Base-by-base conservation (phyloP, 2,329 filamentous ascomycete species). In the Allantophomopsis cytisporea region DNA sequence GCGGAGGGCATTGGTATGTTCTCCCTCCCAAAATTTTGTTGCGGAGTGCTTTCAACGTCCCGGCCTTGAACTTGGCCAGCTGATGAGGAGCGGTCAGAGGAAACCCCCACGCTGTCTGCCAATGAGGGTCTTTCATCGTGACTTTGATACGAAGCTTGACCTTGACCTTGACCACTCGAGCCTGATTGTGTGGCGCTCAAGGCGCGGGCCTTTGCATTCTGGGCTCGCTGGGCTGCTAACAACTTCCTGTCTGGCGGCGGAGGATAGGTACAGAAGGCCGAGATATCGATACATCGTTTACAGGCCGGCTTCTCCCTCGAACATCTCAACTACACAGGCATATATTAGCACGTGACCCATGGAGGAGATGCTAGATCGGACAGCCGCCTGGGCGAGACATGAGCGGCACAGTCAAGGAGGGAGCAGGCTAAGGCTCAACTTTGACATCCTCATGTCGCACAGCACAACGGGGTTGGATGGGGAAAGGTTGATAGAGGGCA, bases 171-270 rank as follows among this genome's bases (percentile, higher is more conserved):
- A 10, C 23, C 8, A 28, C 23, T 28, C 5, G 23, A 28, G 23
- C 23, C 23, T 12, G 23, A 10, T 12, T 28, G 23, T 8, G 10
- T 28, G 23, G 23, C 23, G 10, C 3, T 28, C 23, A 28, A 28
- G 7, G 23, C 23, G 23, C 23, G 23, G 11, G 31, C 31, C 16
- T 34, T 34, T 4, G 31, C 31, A 42, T 47, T 47, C 35, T 42
- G 41, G 18, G 41, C 36, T 36, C 46, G 39, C 31, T 43, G 43
- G 16, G 41, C 40, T 7, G 45, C 46, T 11, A 48, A 33, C 15
- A 45, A 36, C 36, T 48, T 48, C 34, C 45, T 44, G 32, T 48
- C 45, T 20, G 45, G 43, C 4, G 46, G 46, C n/a, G 43, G 39
- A 7, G 46, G 46, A 40, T 48, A 47, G 13, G 41, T 37, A 41